These are phyloP conservation scores for Porcisia hertigi DNA, from an alignment of 208 protist species.

Conservation along the genomic window DNA sequence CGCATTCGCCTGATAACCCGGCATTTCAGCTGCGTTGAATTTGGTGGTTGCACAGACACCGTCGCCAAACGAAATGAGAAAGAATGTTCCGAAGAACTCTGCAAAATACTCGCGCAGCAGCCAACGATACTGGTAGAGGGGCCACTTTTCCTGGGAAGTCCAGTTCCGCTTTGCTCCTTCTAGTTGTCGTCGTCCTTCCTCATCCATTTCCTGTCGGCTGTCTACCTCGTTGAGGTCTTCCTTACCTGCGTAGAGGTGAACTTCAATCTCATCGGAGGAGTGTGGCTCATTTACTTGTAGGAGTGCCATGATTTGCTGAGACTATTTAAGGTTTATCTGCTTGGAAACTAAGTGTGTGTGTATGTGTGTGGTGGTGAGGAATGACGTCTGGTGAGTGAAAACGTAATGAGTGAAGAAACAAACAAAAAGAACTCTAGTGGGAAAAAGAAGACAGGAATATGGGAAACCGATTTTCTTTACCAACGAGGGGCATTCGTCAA, in stretches of 20 bases:
- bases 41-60: conserved; percentile 34
- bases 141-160: conserved; percentile 32
- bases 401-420: no score
- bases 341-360: no score
- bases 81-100: conserved; percentile 58
- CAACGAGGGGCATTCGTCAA: background rate
- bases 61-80: conserved; percentile 51
- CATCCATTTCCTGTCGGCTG: conserved; percentile 1
- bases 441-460: background rate
- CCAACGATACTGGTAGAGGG: conserved; percentile 34
- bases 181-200: background rate
- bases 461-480: no score
- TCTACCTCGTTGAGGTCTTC: conserved; percentile 2
- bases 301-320: background rate
- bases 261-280: background rate
- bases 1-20: conserved; percentile 10
- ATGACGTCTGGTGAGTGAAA: no score
- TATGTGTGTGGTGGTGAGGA: background rate
- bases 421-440: no score
- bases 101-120: conserved; percentile 46
- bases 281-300: background rate
- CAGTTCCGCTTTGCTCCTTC: conserved; percentile 5
- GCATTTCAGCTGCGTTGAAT: conserved; percentile 16
- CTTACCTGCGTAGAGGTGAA: conserved; percentile 10
- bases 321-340: background rate